These are phyloP conservation scores for Colletotrichum godetiae DNA, from an alignment of 2,329 filamentous ascomycete genomes.

Conservation along the genomic window DNA sequence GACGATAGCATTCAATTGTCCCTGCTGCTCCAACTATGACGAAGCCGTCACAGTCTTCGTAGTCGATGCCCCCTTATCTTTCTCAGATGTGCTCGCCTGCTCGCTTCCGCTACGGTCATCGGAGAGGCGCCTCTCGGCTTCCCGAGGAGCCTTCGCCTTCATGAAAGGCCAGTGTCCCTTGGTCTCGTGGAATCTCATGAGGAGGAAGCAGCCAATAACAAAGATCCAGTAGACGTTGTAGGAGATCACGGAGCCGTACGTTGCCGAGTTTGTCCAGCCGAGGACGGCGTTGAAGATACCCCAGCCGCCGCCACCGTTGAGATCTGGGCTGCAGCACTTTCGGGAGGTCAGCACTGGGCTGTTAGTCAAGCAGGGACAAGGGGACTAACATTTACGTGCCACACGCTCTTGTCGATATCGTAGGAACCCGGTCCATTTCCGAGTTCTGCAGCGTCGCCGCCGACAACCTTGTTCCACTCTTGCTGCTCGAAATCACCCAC, in stretches of 20 bases:
- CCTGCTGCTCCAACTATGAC: background rate
- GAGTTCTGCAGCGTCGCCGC: slow-evolving; percentile 64
- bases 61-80: slow-evolving; percentile 4
- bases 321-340: slow-evolving; percentile 80
- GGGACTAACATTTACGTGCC: slow-evolving; percentile 81
- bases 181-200: slow-evolving; percentile 75
- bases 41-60: slow-evolving; percentile 25
- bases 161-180: slow-evolving; percentile 62
- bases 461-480: slow-evolving; percentile 73
- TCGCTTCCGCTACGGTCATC: slow-evolving; percentile 10
- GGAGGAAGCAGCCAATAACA: slow-evolving; percentile 72
- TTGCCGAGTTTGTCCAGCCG: slow-evolving; percentile 90
- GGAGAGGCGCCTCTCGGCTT: background rate
- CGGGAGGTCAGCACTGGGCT: slow-evolving; percentile 5
- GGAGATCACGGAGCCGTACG: slow-evolving; percentile 85
- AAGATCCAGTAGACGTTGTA: slow-evolving; percentile 91
- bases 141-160: slow-evolving; percentile 45
- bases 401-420: slow-evolving; percentile 81
- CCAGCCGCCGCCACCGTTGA: slow-evolving; percentile 83
- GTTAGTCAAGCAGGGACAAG: slow-evolving; percentile 17
- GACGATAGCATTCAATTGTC: background rate
- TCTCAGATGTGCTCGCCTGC: background rate
- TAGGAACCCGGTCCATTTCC: slow-evolving; percentile 78
- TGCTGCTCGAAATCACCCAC: slow-evolving; percentile 81
- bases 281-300: slow-evolving; percentile 88